phyloP scores from a whole-genome alignment of 2,329 filamentous ascomycete genomes.

The Gyromitra esculenta region DNA sequence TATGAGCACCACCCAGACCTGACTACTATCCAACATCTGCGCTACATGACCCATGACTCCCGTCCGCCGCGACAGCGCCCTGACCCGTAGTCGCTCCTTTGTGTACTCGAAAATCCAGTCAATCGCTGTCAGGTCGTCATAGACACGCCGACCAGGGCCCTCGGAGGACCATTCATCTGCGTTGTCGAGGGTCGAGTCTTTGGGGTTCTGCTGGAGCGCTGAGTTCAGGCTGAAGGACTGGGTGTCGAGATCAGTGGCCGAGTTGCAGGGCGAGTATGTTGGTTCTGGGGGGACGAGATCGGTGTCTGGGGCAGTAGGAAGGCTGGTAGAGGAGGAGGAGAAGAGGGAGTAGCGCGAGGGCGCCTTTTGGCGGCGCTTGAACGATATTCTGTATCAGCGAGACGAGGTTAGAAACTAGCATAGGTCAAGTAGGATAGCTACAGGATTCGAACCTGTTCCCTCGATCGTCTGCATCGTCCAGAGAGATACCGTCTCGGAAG shows the following conservation, averaged over 20 bases:
- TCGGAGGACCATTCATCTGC: constrained; percentile 83
- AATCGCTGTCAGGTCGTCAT: constrained; percentile 95
- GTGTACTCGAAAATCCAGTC: constrained; percentile 99
- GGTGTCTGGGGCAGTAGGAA: constrained; percentile 58
- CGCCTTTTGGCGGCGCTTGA: constrained; percentile 54
- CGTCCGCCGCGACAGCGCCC: constrained; percentile 75
- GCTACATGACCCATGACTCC: constrained; percentile 78
- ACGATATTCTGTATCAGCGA: constrained; percentile 48
- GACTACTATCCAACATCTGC: constrained; percentile 81
- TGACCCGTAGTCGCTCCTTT: constrained; percentile 88
- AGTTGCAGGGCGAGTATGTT: constrained; percentile 34
- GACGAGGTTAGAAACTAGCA: constrained; percentile 2
- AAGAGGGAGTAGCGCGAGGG: constrained; percentile 63
- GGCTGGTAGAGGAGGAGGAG: constrained; percentile 63
- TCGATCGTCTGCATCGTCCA: constrained; percentile 15
- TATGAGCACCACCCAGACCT: constrained; percentile 90
- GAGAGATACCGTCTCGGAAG: constrained; percentile 9
- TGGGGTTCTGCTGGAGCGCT: constrained; percentile 59
- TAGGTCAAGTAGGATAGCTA: neutral
- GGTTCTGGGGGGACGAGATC: constrained; percentile 57
- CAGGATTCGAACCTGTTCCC: constrained; percentile 12
- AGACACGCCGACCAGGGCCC: constrained; percentile 85
- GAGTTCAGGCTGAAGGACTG: constrained; percentile 15
- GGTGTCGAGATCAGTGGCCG: constrained; percentile 27
- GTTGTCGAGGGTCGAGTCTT: constrained; percentile 20